Percentiles rank a stretch among this genome's conserved stretches.
These are phyloP conservation scores for Scolecobasidium constrictum DNA, from an alignment of 2,329 filamentous ascomycete genomes.

Conservation along the genomic window DNA sequence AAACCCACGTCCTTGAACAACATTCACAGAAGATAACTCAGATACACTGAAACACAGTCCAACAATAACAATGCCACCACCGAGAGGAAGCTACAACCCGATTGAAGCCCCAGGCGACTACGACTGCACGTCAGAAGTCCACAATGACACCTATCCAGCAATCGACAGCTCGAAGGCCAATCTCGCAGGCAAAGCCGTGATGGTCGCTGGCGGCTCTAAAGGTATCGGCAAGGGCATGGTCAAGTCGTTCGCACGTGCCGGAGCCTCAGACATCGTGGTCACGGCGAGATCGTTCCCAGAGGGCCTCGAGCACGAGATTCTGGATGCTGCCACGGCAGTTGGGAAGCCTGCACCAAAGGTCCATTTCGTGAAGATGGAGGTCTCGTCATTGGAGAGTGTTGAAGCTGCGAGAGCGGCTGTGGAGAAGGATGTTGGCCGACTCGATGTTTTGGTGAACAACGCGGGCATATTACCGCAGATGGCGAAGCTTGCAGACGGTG, in stretches of 20 bases:
- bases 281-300: constrained; percentile 14
- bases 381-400: not conserved
- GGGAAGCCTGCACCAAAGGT: not conserved
- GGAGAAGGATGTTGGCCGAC: not conserved
- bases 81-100: no score
- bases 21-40: no score
- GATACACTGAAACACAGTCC: no score
- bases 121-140: constrained; percentile 18
- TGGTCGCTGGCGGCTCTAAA: constrained; percentile 20
- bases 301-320: not conserved
- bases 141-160: constrained; percentile 42
- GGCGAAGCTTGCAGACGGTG: constrained; percentile 1
- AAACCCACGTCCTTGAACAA: no score
- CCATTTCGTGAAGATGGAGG: not conserved
- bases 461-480: not conserved
- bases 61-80: no score
- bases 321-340: not conserved
- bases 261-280: constrained; percentile 16
- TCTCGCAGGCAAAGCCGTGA: constrained; percentile 27
- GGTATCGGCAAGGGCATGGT: constrained; percentile 22
- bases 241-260: constrained; percentile 19
- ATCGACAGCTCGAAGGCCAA: constrained; percentile 34
- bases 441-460: constrained; percentile 7
- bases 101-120: no score
- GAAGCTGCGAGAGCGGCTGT: not conserved